phyloP scores from a whole-genome alignment of 768 basidiomycete species.

The Lactifluus volemus region DNA sequence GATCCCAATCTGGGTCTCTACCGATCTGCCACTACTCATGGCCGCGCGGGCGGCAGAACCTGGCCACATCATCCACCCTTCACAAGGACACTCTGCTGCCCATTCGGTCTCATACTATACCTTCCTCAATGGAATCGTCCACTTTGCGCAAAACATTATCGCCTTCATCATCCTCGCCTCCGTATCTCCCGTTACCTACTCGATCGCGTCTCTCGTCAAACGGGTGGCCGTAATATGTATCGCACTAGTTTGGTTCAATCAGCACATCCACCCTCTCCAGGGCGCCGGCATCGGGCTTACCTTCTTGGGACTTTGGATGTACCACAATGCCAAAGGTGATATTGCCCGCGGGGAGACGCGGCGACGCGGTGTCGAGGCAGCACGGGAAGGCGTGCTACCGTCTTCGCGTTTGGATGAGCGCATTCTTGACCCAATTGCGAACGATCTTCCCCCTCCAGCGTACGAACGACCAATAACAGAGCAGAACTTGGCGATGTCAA shows the following conservation, averaged over 20 bases:
- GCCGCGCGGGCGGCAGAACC: slow-evolving; percentile 32
- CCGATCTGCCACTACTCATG: slow-evolving; percentile 69
- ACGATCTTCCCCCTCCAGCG: slow-evolving; percentile 23
- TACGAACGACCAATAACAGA: not conserved
- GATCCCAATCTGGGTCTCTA: slow-evolving; percentile 92
- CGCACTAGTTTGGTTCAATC: slow-evolving; percentile 94
- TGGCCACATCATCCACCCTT: slow-evolving; percentile 37
- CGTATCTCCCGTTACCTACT: slow-evolving; percentile 97
- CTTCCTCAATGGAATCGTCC: slow-evolving; percentile 89
- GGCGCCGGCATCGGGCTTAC: slow-evolving; percentile 86
- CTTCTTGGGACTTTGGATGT: slow-evolving; percentile 88
- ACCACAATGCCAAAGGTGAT: slow-evolving; percentile 89
- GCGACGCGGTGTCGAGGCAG: slow-evolving; percentile 68
- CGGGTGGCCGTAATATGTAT: slow-evolving; percentile 97
- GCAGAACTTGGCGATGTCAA: not conserved
- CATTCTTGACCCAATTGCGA: slow-evolving; percentile 37
- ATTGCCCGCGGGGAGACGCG: slow-evolving; percentile 91
- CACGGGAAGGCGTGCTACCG: slow-evolving; percentile 59
- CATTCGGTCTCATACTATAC: slow-evolving; percentile 76
- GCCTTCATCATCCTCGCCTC: slow-evolving; percentile 94
- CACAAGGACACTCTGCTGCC: slow-evolving; percentile 37
- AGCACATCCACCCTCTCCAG: slow-evolving; percentile 75
- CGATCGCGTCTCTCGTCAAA: slow-evolving; percentile 96
- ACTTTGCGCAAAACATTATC: slow-evolving; percentile 95
- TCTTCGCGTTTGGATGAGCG: slow-evolving; percentile 51